Evolutionary conservation across 805 yeast genomes (phyloP), one percentile per base, ranked within the genome.

Genomic region (Lipomyces yamanashiensis): DNA sequence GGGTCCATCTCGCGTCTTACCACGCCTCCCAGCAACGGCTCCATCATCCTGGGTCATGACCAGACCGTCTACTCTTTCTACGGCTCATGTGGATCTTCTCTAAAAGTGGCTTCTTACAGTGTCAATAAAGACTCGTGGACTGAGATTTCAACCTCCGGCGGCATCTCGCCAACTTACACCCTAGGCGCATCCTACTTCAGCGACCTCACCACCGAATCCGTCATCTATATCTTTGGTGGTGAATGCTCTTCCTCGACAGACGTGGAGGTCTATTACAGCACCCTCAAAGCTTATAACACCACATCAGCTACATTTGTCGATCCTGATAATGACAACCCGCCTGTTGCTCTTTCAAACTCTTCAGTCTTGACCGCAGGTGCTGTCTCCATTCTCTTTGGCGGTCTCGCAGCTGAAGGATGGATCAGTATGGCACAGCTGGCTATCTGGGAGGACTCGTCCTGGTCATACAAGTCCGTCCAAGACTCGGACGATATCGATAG

Each of bases 351-450:
- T 23, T 55, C 64, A 39, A 68, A 69, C 15, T 73, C 76, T 1
- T 60, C 74, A 1, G 67, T 65, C 10, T 61, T 69, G 13, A 55
- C 67, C 6, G 56, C 71, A 19, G 59, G 59, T 13, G 34, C 45
- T 19, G 43, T 55, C 19, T 50, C 71, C 2, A 53, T 71, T 41
- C 73, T 89, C 2, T 76, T 89, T 48, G 96, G 95, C 0, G 96
- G 96, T 2, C 79, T 78, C 58, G 82, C 89, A 2, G 69, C 73
- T 6, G 70, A 76, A 1, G 91, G 91, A 0, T 88, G 92, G 91
- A 82, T 88, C 41, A 82, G 84, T 66, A 83, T 89, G 86, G 81
- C 81, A 69, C 95, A 89, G 74, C 76, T 88, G 19, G 93, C 95
- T 0, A 74, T 87, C 1, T 88, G 67, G 67, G 62, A 92, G 89